Percentiles rank a stretch among this genome's conserved stretches.
phyloP scores from a whole-genome alignment of 805 yeast species.

The Candida qinlingensis region DNA sequence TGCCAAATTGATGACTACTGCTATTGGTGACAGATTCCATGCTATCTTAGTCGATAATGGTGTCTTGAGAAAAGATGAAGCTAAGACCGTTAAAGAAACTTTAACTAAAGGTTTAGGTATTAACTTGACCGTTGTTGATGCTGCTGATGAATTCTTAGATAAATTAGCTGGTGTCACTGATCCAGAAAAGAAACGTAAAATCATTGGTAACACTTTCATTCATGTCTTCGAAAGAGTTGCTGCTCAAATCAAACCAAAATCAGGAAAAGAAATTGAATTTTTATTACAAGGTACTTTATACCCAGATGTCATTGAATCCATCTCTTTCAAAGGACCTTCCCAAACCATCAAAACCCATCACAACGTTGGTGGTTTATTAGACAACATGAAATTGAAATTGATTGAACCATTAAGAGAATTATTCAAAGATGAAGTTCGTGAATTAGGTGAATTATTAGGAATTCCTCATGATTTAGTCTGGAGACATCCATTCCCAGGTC shows the following conservation, averaged over 20 bases:
- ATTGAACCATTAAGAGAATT: constrained; percentile 98
- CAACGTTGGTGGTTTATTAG: constrained; percentile 97
- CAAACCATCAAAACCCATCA: constrained; percentile 99
- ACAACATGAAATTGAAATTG: constrained; percentile 95
- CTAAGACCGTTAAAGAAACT: constrained; percentile 81
- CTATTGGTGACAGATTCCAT: constrained; percentile 97
- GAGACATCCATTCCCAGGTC: constrained; percentile 99
- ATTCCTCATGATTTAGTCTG: constrained; percentile 96
- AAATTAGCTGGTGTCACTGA: constrained; percentile 92
- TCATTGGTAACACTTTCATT: constrained; percentile 96
- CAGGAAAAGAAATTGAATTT: constrained; percentile 87
- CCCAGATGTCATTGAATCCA: constrained; percentile 98
- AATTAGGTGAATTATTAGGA: constrained; percentile 88
- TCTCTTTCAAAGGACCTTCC: constrained; percentile 98
- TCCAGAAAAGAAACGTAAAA: constrained; percentile 98
- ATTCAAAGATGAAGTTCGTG: constrained; percentile 98
- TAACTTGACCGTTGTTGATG: constrained; percentile 91
- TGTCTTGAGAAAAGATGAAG: constrained; percentile 93
- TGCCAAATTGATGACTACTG: constrained; percentile 95
- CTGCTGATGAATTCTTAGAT: constrained; percentile 80
- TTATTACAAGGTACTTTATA: constrained; percentile 94
- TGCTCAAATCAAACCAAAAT: constrained; percentile 80
- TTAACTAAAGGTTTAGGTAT: constrained; percentile 91
- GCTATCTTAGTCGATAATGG: constrained; percentile 98
- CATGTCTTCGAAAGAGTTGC: constrained; percentile 97